Conservation (phyloP, 2,329 filamentous ascomycete genomes). For the Cladophialophora carrionii region DNA sequence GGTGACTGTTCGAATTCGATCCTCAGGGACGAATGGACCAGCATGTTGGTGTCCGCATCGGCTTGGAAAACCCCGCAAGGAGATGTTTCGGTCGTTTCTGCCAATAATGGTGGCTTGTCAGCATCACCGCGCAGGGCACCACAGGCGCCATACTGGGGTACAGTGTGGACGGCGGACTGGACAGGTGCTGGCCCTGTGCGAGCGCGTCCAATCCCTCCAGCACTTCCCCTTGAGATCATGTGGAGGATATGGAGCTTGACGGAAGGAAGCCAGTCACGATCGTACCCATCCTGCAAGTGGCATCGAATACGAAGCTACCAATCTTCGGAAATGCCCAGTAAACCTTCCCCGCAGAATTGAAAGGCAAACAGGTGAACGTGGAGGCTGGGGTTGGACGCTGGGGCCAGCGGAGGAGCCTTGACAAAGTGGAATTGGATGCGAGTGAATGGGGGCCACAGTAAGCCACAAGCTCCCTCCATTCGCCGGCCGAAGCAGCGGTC, state of each 20-base stretch:
- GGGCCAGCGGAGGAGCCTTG: slow-evolving; percentile 9
- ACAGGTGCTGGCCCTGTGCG: background rate
- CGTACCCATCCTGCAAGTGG: background rate
- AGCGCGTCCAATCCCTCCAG: background rate
- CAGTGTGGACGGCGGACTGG: too few relatives aligned
- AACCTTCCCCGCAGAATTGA: slow-evolving; percentile 16
- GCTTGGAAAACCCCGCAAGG: slow-evolving; percentile 21
- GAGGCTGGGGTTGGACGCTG: slow-evolving; percentile 17
- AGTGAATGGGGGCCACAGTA: slow-evolving; percentile 2
- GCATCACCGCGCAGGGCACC: background rate
- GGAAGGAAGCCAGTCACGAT: background rate
- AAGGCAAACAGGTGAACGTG: slow-evolving; percentile 7
- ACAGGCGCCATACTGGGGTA: background rate
- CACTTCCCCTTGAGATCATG: slow-evolving; percentile 12
- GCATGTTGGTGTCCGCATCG: background rate
- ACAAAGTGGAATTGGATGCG: background rate
- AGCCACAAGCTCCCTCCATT: slow-evolving; percentile 6
- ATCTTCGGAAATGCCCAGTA: slow-evolving; percentile 5
- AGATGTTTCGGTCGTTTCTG: background rate
- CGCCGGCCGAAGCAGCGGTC: slow-evolving; percentile 6
- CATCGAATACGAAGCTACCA: slow-evolving; percentile 12
- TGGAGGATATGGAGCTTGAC: slow-evolving; percentile 22
- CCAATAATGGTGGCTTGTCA: slow-evolving; percentile 13
- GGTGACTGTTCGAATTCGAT: slow-evolving; percentile 14
- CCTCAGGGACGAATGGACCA: slow-evolving; percentile 10